These are phyloP conservation scores for Trapa bicornis DNA, from an alignment of 345 rosid species.

Conservation along the genomic window DNA sequence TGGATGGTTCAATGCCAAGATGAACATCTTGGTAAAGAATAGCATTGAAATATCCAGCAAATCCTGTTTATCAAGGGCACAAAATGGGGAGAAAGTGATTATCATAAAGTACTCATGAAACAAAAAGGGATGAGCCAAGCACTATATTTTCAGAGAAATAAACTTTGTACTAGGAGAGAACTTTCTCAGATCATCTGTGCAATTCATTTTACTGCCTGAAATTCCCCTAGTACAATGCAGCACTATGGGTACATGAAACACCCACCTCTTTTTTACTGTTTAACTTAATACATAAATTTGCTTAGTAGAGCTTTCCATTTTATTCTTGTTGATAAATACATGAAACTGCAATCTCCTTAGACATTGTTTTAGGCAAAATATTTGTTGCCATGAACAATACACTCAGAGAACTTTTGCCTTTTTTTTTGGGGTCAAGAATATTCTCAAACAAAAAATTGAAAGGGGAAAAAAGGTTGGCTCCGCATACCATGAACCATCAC, in stretches of 20 bases:
- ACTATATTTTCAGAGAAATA: neutral
- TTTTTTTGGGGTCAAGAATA: neutral
- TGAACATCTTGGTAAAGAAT: slow-evolving; percentile 86
- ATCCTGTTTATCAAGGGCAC: slow-evolving; percentile 35
- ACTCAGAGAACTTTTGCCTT: neutral
- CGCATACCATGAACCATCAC: slow-evolving; percentile 78
- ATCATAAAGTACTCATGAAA: neutral
- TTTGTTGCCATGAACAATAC: neutral
- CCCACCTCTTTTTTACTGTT: too few relatives aligned
- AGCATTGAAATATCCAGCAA: slow-evolving; percentile 93
- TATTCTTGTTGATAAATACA: neutral
- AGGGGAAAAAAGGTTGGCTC: neutral
- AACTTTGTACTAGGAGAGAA: neutral
- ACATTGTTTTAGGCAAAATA: neutral
- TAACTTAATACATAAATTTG: neutral
- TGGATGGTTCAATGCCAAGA: slow-evolving; percentile 89
- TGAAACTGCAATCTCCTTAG: neutral
- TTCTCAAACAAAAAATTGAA: neutral
- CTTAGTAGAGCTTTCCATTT: neutral
- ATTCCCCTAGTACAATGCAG: neutral
- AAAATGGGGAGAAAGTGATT: neutral
- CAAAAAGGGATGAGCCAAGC: neutral
- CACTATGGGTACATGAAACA: too few relatives aligned
- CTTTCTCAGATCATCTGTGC: neutral
- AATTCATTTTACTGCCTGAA: neutral